Conservation (phyloP, 441 rosid genomes). For the Pelargonium hybrid region DNA sequence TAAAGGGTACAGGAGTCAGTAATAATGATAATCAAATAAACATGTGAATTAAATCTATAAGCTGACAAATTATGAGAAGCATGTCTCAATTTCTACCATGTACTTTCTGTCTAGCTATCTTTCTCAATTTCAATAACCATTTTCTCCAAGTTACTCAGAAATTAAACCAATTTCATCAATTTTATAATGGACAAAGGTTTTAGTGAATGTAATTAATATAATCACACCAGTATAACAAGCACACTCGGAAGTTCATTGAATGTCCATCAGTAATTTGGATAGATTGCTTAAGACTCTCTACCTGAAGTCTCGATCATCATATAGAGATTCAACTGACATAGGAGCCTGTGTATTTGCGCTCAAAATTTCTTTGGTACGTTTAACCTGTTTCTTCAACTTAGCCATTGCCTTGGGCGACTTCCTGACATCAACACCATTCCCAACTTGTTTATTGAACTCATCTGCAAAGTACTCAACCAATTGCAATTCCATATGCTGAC, state of each 20-base stretch:
- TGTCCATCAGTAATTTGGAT: not conserved
- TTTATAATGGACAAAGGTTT: no score
- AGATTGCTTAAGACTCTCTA: slow-evolving; percentile 15
- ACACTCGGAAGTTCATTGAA: not conserved
- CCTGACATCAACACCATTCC: slow-evolving; percentile 79
- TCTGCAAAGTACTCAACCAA: slow-evolving; percentile 84
- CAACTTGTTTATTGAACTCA: slow-evolving; percentile 84
- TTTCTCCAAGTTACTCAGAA: no score
- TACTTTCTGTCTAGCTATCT: no score
- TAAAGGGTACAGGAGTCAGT: no score
- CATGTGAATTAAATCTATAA: no score
- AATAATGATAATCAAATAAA: no score
- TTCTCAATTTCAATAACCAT: no score
- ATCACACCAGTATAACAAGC: not conserved
- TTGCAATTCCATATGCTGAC: slow-evolving; percentile 72
- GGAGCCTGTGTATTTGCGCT: slow-evolving; percentile 88
- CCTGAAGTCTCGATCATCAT: slow-evolving; percentile 94
- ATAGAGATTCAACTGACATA: slow-evolving; percentile 83
- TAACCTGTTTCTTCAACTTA: slow-evolving; percentile 90
- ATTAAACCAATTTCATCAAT: no score
- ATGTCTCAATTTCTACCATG: no score
- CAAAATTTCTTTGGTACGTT: slow-evolving; percentile 88
- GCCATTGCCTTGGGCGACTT: slow-evolving; percentile 90
- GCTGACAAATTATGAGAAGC: no score
- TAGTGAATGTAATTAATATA: not conserved